phyloP scores from a whole-genome alignment of 2,329 filamentous ascomycete species.

The Talaromyces sp. region DNA sequence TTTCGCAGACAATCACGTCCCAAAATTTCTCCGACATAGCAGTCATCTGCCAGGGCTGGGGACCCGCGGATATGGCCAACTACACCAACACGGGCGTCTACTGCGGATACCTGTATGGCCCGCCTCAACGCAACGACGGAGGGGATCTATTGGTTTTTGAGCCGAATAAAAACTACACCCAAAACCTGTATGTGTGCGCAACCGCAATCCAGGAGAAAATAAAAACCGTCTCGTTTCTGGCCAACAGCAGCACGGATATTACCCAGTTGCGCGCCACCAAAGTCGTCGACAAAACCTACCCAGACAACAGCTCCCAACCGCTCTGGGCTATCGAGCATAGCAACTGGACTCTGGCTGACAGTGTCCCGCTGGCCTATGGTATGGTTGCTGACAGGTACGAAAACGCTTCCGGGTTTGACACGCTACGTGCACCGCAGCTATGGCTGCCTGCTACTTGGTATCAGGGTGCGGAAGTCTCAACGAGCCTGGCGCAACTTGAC shows the following conservation, averaged over 20 bases:
- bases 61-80: constrained; percentile 29
- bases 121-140: constrained; percentile 31
- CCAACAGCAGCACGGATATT: constrained; percentile 37
- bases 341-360: constrained; percentile 18
- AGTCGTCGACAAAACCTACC: constrained; percentile 34
- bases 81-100: constrained; percentile 37
- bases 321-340: constrained; percentile 37
- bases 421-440: constrained; percentile 23
- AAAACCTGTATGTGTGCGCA: constrained; percentile 42
- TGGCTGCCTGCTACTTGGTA: constrained; percentile 21
- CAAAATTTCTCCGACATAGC: neutral
- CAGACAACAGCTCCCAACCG: constrained; percentile 22
- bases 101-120: constrained; percentile 39
- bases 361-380: constrained; percentile 37
- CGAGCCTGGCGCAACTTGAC: neutral
- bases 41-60: neutral
- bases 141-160: constrained; percentile 33
- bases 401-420: constrained; percentile 26
- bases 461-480: no score
- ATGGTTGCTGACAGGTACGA: constrained; percentile 28
- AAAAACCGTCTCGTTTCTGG: constrained; percentile 41
- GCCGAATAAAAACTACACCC: constrained; percentile 37
- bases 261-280: constrained; percentile 27
- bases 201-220: constrained; percentile 38
- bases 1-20: neutral